Evolutionary conservation across 2,329 filamentous ascomycete species (phyloP).

Genomic region (Magnaporthiopsis rhizophila): DNA sequence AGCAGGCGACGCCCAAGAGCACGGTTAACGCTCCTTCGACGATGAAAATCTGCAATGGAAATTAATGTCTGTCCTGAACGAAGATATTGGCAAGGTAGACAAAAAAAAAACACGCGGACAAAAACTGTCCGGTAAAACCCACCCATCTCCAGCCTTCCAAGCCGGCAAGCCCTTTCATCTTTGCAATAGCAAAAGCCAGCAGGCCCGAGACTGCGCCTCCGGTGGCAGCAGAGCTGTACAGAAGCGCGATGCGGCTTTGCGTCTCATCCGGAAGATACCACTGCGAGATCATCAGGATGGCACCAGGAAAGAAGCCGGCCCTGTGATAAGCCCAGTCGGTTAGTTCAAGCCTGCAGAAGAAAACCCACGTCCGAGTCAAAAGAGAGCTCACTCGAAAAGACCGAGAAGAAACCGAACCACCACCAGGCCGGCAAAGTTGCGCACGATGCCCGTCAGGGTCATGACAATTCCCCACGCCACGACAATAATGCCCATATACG

Average conservation of each 20-base stretch:
- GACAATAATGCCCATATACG: neutral
- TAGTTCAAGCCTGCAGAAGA: neutral
- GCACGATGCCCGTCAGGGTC: constrained; percentile 10
- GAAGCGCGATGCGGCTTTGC: constrained; percentile 9
- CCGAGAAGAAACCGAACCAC: constrained; percentile 1
- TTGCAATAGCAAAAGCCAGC: constrained; percentile 9
- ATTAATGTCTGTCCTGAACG: constrained; percentile 29
- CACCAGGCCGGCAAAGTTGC: constrained; percentile 4
- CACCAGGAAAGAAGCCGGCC: constrained; percentile 24
- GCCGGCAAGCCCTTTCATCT: constrained; percentile 8
- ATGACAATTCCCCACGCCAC: constrained; percentile 35
- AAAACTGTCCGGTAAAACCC: constrained; percentile 18
- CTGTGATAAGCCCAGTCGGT: constrained; percentile 24
- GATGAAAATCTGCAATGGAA: constrained; percentile 47
- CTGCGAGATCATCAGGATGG: constrained; percentile 20
- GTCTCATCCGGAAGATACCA: constrained; percentile 24
- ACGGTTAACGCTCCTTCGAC: constrained; percentile 39
- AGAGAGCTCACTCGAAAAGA: constrained; percentile 1
- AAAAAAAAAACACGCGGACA: no score
- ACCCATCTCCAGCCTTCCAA: constrained; percentile 25
- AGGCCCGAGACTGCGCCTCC: constrained; percentile 10
- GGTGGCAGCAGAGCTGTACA: constrained; percentile 10
- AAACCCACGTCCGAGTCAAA: neutral
- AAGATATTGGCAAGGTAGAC: constrained; percentile 20
- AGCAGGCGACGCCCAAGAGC: constrained; percentile 27